Percentiles rank a stretch among this genome's conserved stretches.
These are phyloP conservation scores for Parathielavia hyrcaniae DNA, from an alignment of 495 filamentous ascomycete genomes.

Conservation along the genomic window DNA sequence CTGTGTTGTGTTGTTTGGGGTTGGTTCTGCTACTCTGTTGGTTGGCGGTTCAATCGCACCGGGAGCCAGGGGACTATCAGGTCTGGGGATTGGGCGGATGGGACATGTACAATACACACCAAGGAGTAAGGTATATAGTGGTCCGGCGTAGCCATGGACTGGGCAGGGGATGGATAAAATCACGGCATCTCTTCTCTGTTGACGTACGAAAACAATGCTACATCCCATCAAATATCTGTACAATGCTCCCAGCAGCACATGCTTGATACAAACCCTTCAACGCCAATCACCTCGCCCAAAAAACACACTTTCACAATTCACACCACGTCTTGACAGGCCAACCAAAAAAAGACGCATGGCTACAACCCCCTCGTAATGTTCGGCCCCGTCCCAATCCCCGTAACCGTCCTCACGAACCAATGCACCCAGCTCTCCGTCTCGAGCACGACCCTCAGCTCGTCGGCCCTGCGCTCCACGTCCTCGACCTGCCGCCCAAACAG, in stretches of 20 bases:
- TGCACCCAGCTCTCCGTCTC: conserved; percentile 57
- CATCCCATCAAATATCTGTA: neutral
- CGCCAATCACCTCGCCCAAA: neutral
- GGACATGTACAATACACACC: conserved; percentile 9
- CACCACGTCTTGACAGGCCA: neutral
- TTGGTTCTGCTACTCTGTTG: neutral
- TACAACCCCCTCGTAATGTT: conserved; percentile 40
- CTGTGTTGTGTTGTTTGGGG: too few species aligned
- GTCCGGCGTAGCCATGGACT: conserved; percentile 13
- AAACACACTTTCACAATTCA: neutral
- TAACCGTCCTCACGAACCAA: conserved; percentile 53
- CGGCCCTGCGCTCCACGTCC: conserved; percentile 67
- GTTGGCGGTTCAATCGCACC: neutral
- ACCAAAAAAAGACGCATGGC: neutral
- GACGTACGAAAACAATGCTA: neutral
- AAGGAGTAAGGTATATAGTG: neutral
- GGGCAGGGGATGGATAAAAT: neutral
- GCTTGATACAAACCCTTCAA: neutral
- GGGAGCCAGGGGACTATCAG: neutral
- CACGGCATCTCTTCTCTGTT: conserved; percentile 12
- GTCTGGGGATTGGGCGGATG: neutral
- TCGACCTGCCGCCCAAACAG: conserved; percentile 79
- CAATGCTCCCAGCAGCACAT: neutral
- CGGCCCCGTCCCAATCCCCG: conserved; percentile 54
- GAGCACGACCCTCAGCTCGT: conserved; percentile 60